Percentiles rank a stretch among this genome's conserved stretches.
These are phyloP conservation scores for Eremochloa ophiuroides DNA, from an alignment of 176 grass and related monocot species.

Conservation along the genomic window DNA sequence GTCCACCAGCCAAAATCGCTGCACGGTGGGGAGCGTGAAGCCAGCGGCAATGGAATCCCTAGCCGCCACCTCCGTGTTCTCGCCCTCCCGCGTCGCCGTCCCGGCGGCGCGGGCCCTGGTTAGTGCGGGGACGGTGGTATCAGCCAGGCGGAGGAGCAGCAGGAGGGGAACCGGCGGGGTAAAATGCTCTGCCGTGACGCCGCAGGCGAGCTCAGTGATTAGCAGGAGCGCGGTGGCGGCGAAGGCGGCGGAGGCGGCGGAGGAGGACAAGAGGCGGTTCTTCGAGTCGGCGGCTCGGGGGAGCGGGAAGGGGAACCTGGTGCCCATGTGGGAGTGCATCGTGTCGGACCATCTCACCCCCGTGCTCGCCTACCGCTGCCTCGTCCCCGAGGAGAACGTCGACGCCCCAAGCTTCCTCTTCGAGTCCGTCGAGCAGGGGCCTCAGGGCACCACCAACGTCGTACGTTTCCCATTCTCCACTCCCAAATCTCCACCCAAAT, in stretches of 20 bases:
- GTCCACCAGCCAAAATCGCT: not conserved
- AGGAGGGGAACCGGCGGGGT: not conserved
- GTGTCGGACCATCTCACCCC: slow-evolving; percentile 89
- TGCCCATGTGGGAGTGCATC: slow-evolving; percentile 72
- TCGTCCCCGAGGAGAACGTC: slow-evolving; percentile 57
- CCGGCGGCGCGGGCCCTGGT: slow-evolving; percentile 8
- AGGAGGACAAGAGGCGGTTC: slow-evolving; percentile 52
- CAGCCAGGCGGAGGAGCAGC: not conserved
- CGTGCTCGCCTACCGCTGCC: slow-evolving; percentile 79
- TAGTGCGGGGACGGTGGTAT: not conserved
- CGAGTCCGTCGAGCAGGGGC: slow-evolving; percentile 80
- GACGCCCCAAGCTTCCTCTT: slow-evolving; percentile 85
- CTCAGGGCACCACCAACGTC: slow-evolving; percentile 57
- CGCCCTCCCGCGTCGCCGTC: slow-evolving; percentile 22
- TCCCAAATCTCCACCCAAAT: too few relatives aligned
- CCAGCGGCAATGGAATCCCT: slow-evolving; percentile 37
- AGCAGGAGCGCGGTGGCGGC: slow-evolving; percentile 25
- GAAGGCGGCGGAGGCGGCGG: slow-evolving; percentile 29
- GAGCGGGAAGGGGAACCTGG: slow-evolving; percentile 60
- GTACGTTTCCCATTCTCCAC: not conserved
- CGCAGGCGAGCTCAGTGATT: not conserved
- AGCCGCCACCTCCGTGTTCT: slow-evolving; percentile 36
- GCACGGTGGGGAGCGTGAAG: not conserved
- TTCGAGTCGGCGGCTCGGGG: slow-evolving; percentile 63
- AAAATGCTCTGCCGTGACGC: slow-evolving; percentile 22